A percentile compares a stretch with the other conserved stretches of the same genome.
Conservation (phyloP, 2,329 filamentous ascomycete species). For the Penicillium sp. region DNA sequence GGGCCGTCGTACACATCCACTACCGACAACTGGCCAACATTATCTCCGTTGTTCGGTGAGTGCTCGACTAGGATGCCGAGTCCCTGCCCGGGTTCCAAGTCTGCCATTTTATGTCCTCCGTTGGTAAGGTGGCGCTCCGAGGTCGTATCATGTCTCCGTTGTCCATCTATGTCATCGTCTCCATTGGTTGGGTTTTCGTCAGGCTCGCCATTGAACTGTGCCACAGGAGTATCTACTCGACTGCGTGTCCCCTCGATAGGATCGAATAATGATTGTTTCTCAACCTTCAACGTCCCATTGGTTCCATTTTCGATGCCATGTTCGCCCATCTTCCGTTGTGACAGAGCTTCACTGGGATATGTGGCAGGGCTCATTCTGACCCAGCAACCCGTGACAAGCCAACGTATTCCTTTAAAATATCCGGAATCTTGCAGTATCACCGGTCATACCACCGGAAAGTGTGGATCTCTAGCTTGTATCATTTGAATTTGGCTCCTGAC, state of each 20-base stretch:
- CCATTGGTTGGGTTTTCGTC: not conserved
- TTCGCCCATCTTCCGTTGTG: constrained; percentile 9
- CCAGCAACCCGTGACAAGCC: not conserved
- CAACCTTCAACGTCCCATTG: not conserved
- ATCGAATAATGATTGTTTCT: not conserved
- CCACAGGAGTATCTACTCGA: not conserved
- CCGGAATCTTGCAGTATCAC: not conserved
- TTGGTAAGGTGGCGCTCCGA: not conserved
- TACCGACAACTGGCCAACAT: constrained; percentile 24
- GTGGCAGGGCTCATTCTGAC: constrained; percentile 9
- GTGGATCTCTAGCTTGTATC: not conserved
- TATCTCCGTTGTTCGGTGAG: constrained; percentile 9
- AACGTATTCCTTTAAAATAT: not conserved
- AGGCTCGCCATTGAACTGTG: constrained; percentile 1
- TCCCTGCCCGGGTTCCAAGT: constrained; percentile 13
- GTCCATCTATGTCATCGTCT: not conserved
- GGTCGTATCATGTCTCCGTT: not conserved
- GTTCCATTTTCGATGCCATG: not conserved
- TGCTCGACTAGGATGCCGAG: constrained; percentile 24
- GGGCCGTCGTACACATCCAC: constrained; percentile 34
- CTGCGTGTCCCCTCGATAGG: not conserved
- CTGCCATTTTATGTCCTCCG: constrained; percentile 1
- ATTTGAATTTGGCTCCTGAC: not conserved
- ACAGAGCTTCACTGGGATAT: constrained; percentile 1
- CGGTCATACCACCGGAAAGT: constrained; percentile 1